Percentiles rank a stretch among this genome's conserved stretches.
Evolutionary conservation across 768 basidiomycete species (phyloP).

Genomic region (Calocera cornea): DNA sequence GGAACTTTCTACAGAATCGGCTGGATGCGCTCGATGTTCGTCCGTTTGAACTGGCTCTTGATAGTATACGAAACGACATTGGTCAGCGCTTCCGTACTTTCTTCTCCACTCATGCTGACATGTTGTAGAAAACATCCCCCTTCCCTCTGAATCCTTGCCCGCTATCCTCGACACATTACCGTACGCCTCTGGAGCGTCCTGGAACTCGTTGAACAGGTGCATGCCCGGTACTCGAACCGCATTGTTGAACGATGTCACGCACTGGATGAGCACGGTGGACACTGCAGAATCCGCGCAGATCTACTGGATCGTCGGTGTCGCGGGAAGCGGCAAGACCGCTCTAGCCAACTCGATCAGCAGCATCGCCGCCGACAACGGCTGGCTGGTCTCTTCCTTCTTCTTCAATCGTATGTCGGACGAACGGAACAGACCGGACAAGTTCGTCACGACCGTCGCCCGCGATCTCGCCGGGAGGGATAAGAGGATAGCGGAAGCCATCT

Average conservation of each 20-base stretch:
- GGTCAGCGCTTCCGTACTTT: not conserved
- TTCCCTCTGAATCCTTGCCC: not conserved
- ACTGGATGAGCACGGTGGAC: not conserved
- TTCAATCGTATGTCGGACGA: not conserved
- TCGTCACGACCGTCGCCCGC: not conserved
- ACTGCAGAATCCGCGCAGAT: not conserved
- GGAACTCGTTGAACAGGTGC: not conserved
- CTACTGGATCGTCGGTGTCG: conserved; percentile 13
- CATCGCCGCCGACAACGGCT: not conserved
- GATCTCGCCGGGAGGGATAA: not conserved
- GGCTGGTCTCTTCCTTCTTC: not conserved
- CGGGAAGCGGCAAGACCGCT: conserved; percentile 15
- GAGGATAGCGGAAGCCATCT: not conserved
- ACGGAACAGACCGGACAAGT: not conserved
- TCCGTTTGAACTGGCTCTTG: not conserved
- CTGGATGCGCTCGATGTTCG: not conserved
- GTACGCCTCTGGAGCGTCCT: not conserved
- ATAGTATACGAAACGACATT: not conserved
- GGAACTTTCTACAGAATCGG: not conserved
- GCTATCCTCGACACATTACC: not conserved
- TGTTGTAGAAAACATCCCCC: too few relatives aligned
- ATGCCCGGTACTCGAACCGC: not conserved
- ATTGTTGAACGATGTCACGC: not conserved
- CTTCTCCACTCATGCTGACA: too few relatives aligned
- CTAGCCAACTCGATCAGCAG: conserved; percentile 6